Conservation (phyloP, 176 grass and related monocot genomes). For the Triticum monococcum region DNA sequence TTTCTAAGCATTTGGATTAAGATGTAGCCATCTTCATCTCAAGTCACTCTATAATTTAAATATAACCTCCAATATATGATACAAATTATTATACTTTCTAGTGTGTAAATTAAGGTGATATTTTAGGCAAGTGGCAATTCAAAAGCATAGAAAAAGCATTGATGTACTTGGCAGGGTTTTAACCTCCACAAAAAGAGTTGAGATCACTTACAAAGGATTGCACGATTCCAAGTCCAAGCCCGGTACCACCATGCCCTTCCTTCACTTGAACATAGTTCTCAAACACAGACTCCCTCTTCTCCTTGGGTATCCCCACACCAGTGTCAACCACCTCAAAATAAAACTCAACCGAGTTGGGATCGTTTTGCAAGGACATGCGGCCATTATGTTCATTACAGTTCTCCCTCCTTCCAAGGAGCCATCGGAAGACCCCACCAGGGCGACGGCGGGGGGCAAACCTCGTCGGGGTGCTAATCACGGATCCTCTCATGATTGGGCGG, state of each 20-base stretch:
- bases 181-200: not conserved
- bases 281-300: conserved; percentile 69
- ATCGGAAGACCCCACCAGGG: not conserved
- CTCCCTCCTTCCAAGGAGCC: conserved; percentile 17
- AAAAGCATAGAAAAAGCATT: not conserved
- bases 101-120: no score
- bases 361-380: not conserved
- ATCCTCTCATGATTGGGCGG: conserved; percentile 20
- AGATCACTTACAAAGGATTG: conserved; percentile 70
- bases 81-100: no score
- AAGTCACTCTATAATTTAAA: no score
- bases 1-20: no score
- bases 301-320: conserved; percentile 31
- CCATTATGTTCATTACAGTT: not conserved
- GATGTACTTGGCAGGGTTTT: not conserved
- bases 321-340: conserved; percentile 78
- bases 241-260: conserved; percentile 62
- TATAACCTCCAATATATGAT: no score
- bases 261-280: conserved; percentile 85
- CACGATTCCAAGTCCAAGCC: conserved; percentile 82
- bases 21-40: no score
- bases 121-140: no score
- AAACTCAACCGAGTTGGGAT: conserved; percentile 51
- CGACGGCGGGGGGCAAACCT: conserved; percentile 3
- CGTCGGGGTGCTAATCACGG: conserved; percentile 8